Conservation (phyloP, 768 basidiomycete species). For the Lactarius sp. region DNA sequence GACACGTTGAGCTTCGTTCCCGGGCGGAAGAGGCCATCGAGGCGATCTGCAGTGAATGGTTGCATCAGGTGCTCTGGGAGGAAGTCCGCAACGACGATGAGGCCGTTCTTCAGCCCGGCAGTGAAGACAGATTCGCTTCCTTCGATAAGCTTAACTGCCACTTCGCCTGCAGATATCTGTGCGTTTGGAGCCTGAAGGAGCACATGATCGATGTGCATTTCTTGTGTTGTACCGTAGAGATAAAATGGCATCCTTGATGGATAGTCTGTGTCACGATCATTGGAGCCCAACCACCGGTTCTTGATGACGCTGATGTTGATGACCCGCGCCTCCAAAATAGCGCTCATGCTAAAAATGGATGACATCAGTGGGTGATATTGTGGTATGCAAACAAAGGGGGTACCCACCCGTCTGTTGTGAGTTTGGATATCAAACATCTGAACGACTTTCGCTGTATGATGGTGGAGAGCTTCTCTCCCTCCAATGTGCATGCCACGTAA, state of each 20-base stretch:
- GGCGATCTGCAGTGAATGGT: constrained; percentile 16
- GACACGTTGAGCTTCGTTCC: constrained; percentile 20
- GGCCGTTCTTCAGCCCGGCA: constrained; percentile 19
- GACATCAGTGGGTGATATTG: not conserved
- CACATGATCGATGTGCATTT: constrained; percentile 36
- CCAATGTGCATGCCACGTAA: constrained; percentile 27
- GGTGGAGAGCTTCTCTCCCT: constrained; percentile 18
- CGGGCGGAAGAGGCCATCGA: constrained; percentile 13
- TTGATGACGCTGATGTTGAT: constrained; percentile 33
- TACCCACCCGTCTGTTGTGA: constrained; percentile 24
- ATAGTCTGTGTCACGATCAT: constrained; percentile 32
- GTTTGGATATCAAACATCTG: constrained; percentile 17
- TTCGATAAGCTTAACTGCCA: constrained; percentile 16
- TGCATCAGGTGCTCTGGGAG: constrained; percentile 27
- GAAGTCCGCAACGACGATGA: constrained; percentile 23
- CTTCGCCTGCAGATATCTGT: constrained; percentile 25
- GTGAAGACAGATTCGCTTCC: constrained; percentile 11
- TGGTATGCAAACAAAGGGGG: not conserved
- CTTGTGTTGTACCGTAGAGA: constrained; percentile 34
- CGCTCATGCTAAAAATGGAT: constrained; percentile 12
- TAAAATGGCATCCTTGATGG: constrained; percentile 37
- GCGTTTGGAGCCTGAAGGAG: constrained; percentile 27
- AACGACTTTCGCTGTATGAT: constrained; percentile 13
- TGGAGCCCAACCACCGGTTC: constrained; percentile 31
- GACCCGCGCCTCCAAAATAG: constrained; percentile 20